Percentiles rank a stretch among this genome's conserved stretches.
Evolutionary conservation across 2,329 filamentous ascomycete species (phyloP).

Genomic region (Fusarium fracticaudum): DNA sequence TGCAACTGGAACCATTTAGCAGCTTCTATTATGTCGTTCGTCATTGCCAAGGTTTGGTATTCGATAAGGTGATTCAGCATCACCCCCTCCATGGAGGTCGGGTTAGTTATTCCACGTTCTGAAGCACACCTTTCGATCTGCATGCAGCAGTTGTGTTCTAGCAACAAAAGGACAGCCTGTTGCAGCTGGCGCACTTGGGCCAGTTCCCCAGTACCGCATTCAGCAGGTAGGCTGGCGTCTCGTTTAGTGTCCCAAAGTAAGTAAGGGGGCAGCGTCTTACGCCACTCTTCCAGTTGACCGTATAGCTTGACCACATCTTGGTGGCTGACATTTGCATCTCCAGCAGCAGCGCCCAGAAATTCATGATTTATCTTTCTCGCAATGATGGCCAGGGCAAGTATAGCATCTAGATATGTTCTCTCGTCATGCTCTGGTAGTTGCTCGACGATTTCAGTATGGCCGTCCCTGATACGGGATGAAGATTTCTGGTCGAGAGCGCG

Average conservation of each 20-base stretch:
- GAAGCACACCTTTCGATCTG: not conserved
- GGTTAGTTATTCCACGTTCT: not conserved
- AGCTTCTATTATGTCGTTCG: not conserved
- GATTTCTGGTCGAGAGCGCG: not conserved
- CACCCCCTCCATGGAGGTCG: not conserved
- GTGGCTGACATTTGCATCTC: not conserved
- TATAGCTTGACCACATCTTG: not conserved
- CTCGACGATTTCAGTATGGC: not conserved
- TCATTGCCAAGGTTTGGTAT: not conserved
- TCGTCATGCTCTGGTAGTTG: not conserved
- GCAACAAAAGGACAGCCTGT: not conserved
- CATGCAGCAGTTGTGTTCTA: not conserved
- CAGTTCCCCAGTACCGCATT: not conserved
- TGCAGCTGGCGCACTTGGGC: not conserved
- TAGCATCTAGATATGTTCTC: not conserved
- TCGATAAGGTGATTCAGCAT: not conserved
- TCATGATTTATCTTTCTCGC: not conserved
- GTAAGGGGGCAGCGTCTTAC: not conserved
- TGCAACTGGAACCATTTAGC: not conserved
- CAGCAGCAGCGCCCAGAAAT: not conserved
- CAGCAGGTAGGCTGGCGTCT: not conserved
- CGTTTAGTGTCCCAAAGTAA: not conserved
- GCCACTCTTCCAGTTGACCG: not conserved
- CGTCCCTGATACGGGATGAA: not conserved
- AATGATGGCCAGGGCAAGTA: not conserved